These are phyloP conservation scores for Fistulinella cinereoalba DNA, from an alignment of 1,284 basidiomycete genomes.

Conservation along the genomic window DNA sequence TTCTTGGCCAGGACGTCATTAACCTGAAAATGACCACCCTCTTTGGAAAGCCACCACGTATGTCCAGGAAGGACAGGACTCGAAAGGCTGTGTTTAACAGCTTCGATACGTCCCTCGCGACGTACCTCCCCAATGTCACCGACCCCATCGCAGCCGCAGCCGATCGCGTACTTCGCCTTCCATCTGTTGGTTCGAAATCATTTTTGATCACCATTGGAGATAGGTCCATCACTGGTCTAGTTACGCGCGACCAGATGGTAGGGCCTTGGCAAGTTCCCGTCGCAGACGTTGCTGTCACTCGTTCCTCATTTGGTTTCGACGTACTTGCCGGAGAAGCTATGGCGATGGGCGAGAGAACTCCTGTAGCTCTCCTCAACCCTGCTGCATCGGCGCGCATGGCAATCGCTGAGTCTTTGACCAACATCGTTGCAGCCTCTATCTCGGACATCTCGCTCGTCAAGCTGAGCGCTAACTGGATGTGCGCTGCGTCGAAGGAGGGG, in stretches of 20 bases:
- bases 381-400: constrained; percentile 95
- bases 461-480: constrained; percentile 99
- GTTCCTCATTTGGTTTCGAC: constrained; percentile 91
- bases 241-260: constrained; percentile 97
- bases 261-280: constrained; percentile 99
- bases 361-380: constrained; percentile 83
- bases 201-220: constrained; percentile 99
- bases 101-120: constrained; percentile 74
- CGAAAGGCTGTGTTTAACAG: constrained; percentile 46
- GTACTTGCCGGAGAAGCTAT: constrained; percentile 89
- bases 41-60: constrained; percentile 95
- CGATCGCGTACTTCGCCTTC: constrained; percentile 84
- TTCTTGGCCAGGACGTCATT: constrained; percentile 80
- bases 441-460: constrained; percentile 78
- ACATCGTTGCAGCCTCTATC: constrained; percentile 82
- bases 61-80: constrained; percentile 75
- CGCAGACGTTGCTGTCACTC: constrained; percentile 95
- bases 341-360: constrained; percentile 97
- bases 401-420: constrained; percentile 91
- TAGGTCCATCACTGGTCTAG: constrained; percentile 90
- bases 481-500: constrained; percentile 85
- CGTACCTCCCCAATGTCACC: constrained; percentile 55
- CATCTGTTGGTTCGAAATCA: constrained; percentile 91
- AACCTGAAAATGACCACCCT: constrained; percentile 92
- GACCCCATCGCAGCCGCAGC: constrained; percentile 62